Evolutionary conservation across 257 asterid species (phyloP).

Genomic region (Jacaranda mimosifolia): DNA sequence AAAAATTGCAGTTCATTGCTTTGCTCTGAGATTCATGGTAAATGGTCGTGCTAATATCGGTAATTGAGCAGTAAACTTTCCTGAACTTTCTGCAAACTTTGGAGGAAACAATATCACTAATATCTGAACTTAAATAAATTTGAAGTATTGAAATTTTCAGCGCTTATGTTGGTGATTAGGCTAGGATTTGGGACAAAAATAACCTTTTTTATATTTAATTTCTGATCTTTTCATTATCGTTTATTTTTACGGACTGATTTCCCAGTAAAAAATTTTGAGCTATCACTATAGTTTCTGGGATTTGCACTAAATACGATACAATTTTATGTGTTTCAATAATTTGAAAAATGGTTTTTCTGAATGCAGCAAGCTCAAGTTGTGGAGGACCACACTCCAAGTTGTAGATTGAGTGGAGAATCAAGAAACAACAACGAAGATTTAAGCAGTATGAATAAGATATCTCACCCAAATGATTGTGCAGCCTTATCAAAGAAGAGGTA

Average conservation of each 20-base stretch:
- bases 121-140: too few relatives aligned
- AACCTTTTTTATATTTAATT: neutral
- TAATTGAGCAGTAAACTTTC: neutral
- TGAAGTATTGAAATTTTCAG: too few relatives aligned
- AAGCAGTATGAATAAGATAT: neutral
- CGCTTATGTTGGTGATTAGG: neutral
- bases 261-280: neutral
- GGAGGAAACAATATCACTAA: too few relatives aligned
- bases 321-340: neutral
- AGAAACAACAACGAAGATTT: neutral
- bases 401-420: conserved; percentile 14
- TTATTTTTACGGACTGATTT: neutral
- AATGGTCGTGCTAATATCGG: neutral
- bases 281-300: neutral
- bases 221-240: neutral
- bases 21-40: neutral
- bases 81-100: neutral
- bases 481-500: conserved; percentile 18
- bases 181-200: neutral
- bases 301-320: neutral
- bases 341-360: conserved; percentile 22
- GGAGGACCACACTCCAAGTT: conserved; percentile 34
- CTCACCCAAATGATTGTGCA: too few relatives aligned
- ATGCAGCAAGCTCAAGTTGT: conserved; percentile 44
- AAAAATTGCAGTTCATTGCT: conserved; percentile 4